Evolutionary conservation across 768 basidiomycete species (phyloP), one percentile per base, ranked within the genome.

Genomic region (Tylopilus plumbeoviolaceoides): DNA sequence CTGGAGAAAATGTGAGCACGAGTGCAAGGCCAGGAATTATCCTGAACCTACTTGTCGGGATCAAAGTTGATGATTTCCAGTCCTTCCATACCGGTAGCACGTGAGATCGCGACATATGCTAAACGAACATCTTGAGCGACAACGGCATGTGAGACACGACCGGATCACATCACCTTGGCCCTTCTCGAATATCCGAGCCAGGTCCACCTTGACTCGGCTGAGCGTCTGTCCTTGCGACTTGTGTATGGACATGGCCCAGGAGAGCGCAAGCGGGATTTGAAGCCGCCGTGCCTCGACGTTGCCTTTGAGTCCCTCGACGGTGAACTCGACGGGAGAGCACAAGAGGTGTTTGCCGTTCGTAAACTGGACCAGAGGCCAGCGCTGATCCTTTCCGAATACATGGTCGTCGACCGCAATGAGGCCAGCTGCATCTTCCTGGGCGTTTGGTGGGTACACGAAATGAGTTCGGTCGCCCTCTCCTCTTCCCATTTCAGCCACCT

Each of bases 201-300:
- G 77, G 62, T 98, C 94, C 40, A 98, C 94, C 62, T 89, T 95
- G 60, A 98, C 95, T 39, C 92, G 82, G 6, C 89, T 87, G 27
- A 99, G 78, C 0, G 97, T 98, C 70, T 98, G 97, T 8, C 97
- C 97, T 70, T 99, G 97, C 7, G 89, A 88, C 70, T 99, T 99
- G 70, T 99, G 97, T 59, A 98, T 98, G 35, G 89, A 91, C 91
- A 98, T 95, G 0, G 95, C 95, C 94, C 95, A 98, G 0, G 95
- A 80, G 41, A 95, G 77, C 47, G 93, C 91, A 17, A 98, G 71
- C 0, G 91, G 91, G 0, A 95, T 63, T 83, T 94, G 63, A 23
- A 70, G 27, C 44, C 72, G 63, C 40, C 63, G 65, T 25, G 70
- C 72, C 51, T 75, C 74, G 25, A 61, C 5, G 15, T 60, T 62